phyloP scores from a whole-genome alignment of 192 early-diverging fungal genomes.

The Dispira parvispora region DNA sequence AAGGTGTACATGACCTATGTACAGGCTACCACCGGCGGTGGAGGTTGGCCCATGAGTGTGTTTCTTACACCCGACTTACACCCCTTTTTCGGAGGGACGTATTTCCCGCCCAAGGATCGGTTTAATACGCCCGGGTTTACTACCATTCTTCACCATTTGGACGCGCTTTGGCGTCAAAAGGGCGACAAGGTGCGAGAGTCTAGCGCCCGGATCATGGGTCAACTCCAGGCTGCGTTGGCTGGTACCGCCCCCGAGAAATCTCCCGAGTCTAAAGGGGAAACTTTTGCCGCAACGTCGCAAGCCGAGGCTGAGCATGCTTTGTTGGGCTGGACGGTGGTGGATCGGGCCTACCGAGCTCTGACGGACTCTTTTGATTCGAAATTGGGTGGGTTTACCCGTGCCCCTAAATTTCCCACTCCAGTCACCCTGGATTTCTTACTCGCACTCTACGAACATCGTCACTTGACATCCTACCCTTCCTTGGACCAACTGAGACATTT shows the following conservation, averaged over 20 bases:
- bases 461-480: background rate
- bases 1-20: slow-evolving; percentile 51
- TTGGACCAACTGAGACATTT: background rate
- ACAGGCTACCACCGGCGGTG: slow-evolving; percentile 34
- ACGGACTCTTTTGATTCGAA: slow-evolving; percentile 21
- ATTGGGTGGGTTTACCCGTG: slow-evolving; percentile 37
- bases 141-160: slow-evolving; percentile 13
- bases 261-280: background rate
- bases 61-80: slow-evolving; percentile 35
- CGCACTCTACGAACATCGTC: slow-evolving; percentile 17
- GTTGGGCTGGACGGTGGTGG: slow-evolving; percentile 11
- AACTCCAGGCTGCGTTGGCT: background rate
- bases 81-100: slow-evolving; percentile 23
- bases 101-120: slow-evolving; percentile 16
- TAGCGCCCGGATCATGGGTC: background rate
- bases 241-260: no score
- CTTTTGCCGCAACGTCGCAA: background rate
- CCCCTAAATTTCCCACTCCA: slow-evolving; percentile 47
- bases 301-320: no score
- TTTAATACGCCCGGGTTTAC: slow-evolving; percentile 18
- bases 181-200: background rate
- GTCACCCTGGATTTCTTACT: slow-evolving; percentile 35
- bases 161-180: slow-evolving; percentile 10
- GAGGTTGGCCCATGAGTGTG: slow-evolving; percentile 55
- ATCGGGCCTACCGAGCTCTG: slow-evolving; percentile 23